Conservation (phyloP, 2,329 filamentous ascomycete species). For the Zasmidium cellare region DNA sequence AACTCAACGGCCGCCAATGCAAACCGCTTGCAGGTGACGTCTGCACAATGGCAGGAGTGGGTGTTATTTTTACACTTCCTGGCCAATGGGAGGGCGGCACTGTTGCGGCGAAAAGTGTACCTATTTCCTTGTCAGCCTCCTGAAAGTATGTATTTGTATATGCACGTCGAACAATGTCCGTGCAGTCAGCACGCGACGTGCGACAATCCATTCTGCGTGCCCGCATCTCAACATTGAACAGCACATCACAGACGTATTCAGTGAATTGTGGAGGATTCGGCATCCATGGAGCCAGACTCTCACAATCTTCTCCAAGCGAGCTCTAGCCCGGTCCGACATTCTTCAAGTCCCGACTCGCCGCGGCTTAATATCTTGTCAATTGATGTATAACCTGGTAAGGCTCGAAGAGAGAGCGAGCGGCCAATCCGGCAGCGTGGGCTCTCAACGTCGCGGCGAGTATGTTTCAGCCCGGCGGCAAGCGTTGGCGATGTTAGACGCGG, state of each 20-base stretch:
- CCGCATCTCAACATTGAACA: background rate
- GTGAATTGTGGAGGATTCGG: background rate
- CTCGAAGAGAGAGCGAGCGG: background rate
- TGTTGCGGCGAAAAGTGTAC: background rate
- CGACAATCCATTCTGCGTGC: background rate
- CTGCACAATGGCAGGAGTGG: background rate
- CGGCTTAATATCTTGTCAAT: slow-evolving; percentile 8
- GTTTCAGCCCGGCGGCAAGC: background rate
- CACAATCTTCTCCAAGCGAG: background rate
- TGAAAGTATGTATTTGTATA: background rate
- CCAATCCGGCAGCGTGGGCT: background rate
- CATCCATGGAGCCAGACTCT: background rate
- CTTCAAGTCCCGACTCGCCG: background rate
- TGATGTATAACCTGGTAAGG: slow-evolving; percentile 1
- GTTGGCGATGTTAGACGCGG: background rate
- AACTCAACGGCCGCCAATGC: background rate
- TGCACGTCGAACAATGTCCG: background rate
- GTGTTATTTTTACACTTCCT: background rate
- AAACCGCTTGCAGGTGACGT: background rate
- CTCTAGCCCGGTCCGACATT: slow-evolving; percentile 1
- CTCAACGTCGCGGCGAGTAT: background rate
- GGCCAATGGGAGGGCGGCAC: background rate
- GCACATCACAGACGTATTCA: background rate
- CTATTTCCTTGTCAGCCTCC: background rate
- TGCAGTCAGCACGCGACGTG: background rate